Percentiles rank a stretch among this genome's conserved stretches.
These are phyloP conservation scores for Penicillium robsamsonii DNA, from an alignment of 495 filamentous ascomycete species.

Conservation along the genomic window DNA sequence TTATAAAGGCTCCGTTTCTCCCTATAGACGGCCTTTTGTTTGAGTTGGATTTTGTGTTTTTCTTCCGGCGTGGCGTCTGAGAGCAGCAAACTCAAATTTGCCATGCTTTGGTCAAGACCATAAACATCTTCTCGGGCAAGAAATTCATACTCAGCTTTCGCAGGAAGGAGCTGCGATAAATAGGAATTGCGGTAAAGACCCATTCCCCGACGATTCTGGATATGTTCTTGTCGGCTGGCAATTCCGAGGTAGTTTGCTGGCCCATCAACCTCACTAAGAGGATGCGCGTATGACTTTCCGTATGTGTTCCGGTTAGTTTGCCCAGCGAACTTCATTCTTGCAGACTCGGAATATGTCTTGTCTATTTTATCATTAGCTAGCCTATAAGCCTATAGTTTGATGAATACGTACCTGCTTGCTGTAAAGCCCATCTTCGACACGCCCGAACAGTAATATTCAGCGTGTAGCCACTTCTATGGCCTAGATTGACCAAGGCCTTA, in stretches of 20 bases:
- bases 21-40: not conserved
- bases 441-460: constrained; percentile 14
- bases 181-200: constrained; percentile 8
- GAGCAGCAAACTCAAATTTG: not conserved
- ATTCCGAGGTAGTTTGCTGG: constrained; percentile 16
- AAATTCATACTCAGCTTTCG: constrained; percentile 17
- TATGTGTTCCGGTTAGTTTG: constrained; percentile 11
- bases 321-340: constrained; percentile 14
- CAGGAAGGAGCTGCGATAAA: constrained; percentile 12
- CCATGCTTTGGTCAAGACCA: constrained; percentile 3
- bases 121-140: constrained; percentile 9
- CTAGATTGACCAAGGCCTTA: constrained; percentile 13
- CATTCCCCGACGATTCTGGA: constrained; percentile 19
- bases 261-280: constrained; percentile 16
- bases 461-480: constrained; percentile 12
- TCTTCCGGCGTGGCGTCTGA: not conserved
- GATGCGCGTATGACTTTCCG: constrained; percentile 14
- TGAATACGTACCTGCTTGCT: constrained; percentile 13
- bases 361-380: constrained; percentile 7
- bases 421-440: constrained; percentile 17
- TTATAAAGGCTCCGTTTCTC: constrained; percentile 4
- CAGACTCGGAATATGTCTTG: constrained; percentile 10
- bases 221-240: constrained; percentile 11
- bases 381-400: not conserved
- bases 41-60: constrained; percentile 1